Evolutionary conservation across 768 basidiomycete genomes (phyloP).

Genomic region (Tricholoma sp.): DNA sequence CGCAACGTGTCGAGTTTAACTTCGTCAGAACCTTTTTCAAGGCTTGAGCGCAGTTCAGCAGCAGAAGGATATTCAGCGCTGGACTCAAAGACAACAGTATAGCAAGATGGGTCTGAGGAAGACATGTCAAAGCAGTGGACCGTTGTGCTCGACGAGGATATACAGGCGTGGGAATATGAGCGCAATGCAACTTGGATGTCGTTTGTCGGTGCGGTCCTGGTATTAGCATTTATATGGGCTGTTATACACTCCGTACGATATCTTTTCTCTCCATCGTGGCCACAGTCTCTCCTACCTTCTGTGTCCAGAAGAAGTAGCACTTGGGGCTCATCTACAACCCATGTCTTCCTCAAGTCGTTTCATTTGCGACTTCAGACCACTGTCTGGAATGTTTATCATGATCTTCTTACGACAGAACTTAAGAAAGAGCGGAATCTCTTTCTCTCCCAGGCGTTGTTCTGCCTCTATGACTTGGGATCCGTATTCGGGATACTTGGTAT

Average conservation of each 20-base stretch:
- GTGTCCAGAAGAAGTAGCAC: conserved; percentile 2
- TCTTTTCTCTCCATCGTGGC: conserved; percentile 7
- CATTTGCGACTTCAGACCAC: conserved; percentile 45
- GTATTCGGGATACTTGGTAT: conserved; percentile 43
- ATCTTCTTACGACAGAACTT: conserved; percentile 34
- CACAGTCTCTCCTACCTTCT: conserved; percentile 10
- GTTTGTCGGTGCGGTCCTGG: conserved; percentile 14
- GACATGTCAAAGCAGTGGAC: conserved; percentile 15
- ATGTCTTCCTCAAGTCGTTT: conserved; percentile 20
- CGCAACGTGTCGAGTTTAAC: conserved; percentile 95
- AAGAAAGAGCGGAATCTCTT: conserved; percentile 21
- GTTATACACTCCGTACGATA: conserved; percentile 19
- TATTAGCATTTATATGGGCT: conserved; percentile 21
- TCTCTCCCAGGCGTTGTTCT: conserved; percentile 22
- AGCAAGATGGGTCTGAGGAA: conserved; percentile 60
- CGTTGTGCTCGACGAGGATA: background rate
- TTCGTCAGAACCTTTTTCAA: conserved; percentile 96
- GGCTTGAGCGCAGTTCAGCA: conserved; percentile 71
- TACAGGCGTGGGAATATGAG: background rate
- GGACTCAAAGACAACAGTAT: conserved; percentile 76
- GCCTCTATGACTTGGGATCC: conserved; percentile 48
- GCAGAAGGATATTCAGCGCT: conserved; percentile 70
- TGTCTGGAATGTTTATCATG: conserved; percentile 45
- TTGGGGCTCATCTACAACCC: conserved; percentile 17
- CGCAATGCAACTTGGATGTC: conserved; percentile 14